Conservation (phyloP, 306 rosid species). For the Amphicarpaea edgeworthii region DNA sequence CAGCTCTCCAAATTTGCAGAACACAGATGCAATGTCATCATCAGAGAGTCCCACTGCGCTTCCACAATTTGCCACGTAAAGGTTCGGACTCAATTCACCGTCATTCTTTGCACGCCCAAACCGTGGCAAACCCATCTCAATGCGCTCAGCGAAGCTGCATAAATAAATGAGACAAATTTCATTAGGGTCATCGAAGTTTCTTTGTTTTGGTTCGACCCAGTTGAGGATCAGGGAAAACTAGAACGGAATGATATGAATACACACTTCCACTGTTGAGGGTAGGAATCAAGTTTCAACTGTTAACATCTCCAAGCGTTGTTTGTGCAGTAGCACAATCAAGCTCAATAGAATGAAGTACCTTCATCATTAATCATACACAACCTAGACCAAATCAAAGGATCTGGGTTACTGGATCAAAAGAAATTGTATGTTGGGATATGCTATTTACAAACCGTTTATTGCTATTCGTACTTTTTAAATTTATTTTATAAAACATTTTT, state of each 20-base stretch:
- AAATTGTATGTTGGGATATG: neutral
- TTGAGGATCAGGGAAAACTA: conserved; percentile 9
- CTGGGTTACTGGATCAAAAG: neutral
- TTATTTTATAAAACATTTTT: too few relatives aligned
- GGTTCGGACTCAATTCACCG: conserved; percentile 65
- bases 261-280: conserved; percentile 9
- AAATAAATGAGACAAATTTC: neutral
- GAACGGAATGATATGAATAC: neutral
- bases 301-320: neutral
- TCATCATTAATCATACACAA: neutral
- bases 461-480: too few relatives aligned
- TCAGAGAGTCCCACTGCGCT: conserved; percentile 73
- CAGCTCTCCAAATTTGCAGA: conserved; percentile 69
- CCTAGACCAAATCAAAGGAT: neutral
- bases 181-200: conserved; percentile 5
- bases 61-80: conserved; percentile 88
- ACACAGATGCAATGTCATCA: conserved; percentile 61
- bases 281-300: conserved; percentile 31
- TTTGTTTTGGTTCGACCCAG: conserved; percentile 12
- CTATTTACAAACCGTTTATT: too few relatives aligned
- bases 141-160: conserved; percentile 20
- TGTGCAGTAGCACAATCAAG: neutral
- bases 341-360: too few relatives aligned
- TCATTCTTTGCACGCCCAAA: conserved; percentile 67
- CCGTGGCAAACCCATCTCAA: conserved; percentile 58